Conservation (phyloP, 345 rosid species). For the Eucalyptus lansdowneana region DNA sequence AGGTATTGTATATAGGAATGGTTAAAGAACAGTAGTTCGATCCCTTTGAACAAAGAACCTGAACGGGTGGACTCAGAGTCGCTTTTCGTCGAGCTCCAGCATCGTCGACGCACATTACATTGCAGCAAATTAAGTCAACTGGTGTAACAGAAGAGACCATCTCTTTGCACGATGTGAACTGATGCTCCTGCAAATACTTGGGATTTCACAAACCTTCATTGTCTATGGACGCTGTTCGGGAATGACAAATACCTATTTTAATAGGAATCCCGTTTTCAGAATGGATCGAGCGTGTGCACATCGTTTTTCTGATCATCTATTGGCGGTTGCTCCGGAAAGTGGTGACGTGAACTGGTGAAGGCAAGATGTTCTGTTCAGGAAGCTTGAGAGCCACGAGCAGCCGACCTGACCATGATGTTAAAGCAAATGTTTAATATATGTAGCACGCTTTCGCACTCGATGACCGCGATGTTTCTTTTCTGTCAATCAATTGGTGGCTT, state of each 20-base stretch:
- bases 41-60: background rate
- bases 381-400: background rate
- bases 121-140: conserved; percentile 63
- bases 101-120: conserved; percentile 60
- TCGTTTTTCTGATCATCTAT: background rate
- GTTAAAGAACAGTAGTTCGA: background rate
- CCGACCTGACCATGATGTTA: background rate
- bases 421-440: background rate
- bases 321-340: conserved; percentile 6
- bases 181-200: background rate
- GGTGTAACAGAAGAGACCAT: conserved; percentile 71
- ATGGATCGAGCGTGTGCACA: background rate
- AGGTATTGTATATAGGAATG: background rate
- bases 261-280: background rate
- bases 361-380: background rate
- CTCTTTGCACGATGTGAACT: conserved; percentile 44
- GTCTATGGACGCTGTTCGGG: background rate
- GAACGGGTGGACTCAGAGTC: background rate
- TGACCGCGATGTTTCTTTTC: background rate
- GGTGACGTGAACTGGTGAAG: background rate
- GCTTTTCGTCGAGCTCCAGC: background rate
- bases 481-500: background rate
- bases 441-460: background rate
- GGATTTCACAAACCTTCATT: background rate
- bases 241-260: background rate